These are phyloP conservation scores for Cucurbita argyrosperma DNA, from an alignment of 306 rosid genomes.

Conservation along the genomic window DNA sequence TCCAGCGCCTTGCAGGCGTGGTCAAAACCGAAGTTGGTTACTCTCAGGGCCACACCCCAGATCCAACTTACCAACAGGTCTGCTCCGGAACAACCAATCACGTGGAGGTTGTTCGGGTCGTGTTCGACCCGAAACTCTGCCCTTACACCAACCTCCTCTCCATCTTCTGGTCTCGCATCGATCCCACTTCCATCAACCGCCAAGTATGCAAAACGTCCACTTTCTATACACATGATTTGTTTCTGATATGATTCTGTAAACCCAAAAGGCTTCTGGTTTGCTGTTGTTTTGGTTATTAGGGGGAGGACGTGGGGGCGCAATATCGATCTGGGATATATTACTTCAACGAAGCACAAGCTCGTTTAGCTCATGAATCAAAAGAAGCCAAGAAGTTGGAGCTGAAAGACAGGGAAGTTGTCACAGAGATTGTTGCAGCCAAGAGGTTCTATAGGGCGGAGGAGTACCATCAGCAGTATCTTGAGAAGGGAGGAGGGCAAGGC, in stretches of 20 bases:
- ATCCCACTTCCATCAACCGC: slow-evolving; percentile 60
- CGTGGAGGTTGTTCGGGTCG: slow-evolving; percentile 64
- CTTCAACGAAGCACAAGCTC: slow-evolving; percentile 50
- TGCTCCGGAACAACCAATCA: slow-evolving; percentile 65
- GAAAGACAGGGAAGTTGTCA: slow-evolving; percentile 33
- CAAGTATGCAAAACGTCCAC: slow-evolving; percentile 31
- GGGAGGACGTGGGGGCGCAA: slow-evolving; percentile 61
- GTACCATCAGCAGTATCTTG: slow-evolving; percentile 86
- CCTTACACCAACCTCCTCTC: slow-evolving; percentile 38
- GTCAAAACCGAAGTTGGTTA: slow-evolving; percentile 79
- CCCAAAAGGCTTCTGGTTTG: neutral
- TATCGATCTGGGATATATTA: slow-evolving; percentile 79
- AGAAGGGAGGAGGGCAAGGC: slow-evolving; percentile 62
- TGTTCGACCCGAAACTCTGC: slow-evolving; percentile 54
- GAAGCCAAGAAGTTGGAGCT: slow-evolving; percentile 52
- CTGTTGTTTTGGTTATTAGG: slow-evolving; percentile 15
- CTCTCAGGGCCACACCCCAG: slow-evolving; percentile 50
- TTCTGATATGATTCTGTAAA: neutral
- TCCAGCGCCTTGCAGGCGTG: slow-evolving; percentile 58
- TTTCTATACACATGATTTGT: neutral
- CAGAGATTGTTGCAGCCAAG: slow-evolving; percentile 76
- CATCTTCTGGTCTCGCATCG: slow-evolving; percentile 60
- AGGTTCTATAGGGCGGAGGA: slow-evolving; percentile 83
- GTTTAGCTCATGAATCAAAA: slow-evolving; percentile 57
- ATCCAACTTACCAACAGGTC: slow-evolving; percentile 44